phyloP scores from a whole-genome alignment of 768 basidiomycete genomes.

The Hortiboletus flavorubellus region DNA sequence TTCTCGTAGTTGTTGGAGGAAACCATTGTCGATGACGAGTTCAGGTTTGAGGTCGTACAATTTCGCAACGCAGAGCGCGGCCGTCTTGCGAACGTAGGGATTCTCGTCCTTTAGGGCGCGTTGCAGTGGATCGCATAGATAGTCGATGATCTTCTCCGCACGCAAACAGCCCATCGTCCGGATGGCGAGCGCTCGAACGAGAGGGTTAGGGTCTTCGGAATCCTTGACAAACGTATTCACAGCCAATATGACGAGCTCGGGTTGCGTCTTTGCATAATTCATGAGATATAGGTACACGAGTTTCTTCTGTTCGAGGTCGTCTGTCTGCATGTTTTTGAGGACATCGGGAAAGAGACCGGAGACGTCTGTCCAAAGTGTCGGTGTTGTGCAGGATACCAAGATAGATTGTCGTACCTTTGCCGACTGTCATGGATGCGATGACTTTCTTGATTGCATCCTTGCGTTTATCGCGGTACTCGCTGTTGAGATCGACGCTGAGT shows the following conservation, averaged over 20 bases:
- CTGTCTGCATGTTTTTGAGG: slow-evolving; percentile 99
- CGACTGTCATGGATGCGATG: slow-evolving; percentile 98
- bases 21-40: slow-evolving; percentile 92
- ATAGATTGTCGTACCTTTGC: slow-evolving; percentile 67
- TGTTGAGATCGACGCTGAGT: slow-evolving; percentile 94
- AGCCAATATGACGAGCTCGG: slow-evolving; percentile 96
- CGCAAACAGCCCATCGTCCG: slow-evolving; percentile 97
- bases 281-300: slow-evolving; percentile 99
- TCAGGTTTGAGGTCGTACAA: slow-evolving; percentile 96
- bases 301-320: slow-evolving; percentile 99
- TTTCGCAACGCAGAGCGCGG: slow-evolving; percentile 95
- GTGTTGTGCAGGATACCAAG: slow-evolving; percentile 3
- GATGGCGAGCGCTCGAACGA: slow-evolving; percentile 93
- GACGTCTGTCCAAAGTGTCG: slow-evolving; percentile 52
- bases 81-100: slow-evolving; percentile 98
- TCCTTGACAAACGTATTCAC: slow-evolving; percentile 99
- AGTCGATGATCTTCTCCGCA: slow-evolving; percentile 99
- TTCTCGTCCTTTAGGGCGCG: slow-evolving; percentile 93
- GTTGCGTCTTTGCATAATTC: slow-evolving; percentile 99
- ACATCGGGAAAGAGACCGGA: slow-evolving; percentile 97
- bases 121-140: slow-evolving; percentile 92
- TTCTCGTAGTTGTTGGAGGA: slow-evolving; percentile 82
- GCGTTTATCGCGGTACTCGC: slow-evolving; percentile 90
- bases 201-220: slow-evolving; percentile 93
- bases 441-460: slow-evolving; percentile 98